phyloP scores from a whole-genome alignment of 2,329 filamentous ascomycete species.

The Ilyonectria robusta region DNA sequence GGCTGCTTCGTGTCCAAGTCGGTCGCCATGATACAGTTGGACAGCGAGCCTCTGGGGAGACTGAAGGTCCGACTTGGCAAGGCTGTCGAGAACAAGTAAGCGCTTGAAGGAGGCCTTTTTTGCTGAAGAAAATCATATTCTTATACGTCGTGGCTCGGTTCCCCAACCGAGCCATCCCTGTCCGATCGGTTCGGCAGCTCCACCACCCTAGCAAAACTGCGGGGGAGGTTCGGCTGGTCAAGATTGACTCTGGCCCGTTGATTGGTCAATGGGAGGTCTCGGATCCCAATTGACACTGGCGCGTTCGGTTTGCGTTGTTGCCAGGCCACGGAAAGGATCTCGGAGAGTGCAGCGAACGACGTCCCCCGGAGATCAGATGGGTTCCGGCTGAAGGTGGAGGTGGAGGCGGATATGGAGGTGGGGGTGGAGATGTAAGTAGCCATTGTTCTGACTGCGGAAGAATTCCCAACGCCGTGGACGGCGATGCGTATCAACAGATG shows the following conservation, averaged over 20 bases:
- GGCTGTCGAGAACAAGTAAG: background rate
- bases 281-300: background rate
- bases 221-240: background rate
- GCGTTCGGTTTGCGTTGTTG: background rate
- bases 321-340: background rate
- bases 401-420: no score
- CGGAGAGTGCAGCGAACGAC: background rate
- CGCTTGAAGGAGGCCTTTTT: background rate
- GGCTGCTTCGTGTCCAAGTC: slow-evolving; percentile 5
- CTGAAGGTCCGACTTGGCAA: background rate
- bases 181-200: background rate
- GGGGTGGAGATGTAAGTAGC: no score
- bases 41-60: background rate
- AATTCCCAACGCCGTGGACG: no score
- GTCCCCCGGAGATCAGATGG: no score
- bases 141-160: background rate
- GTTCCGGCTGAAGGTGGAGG: no score
- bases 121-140: background rate
- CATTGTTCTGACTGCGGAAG: no score
- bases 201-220: background rate
- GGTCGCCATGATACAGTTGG: slow-evolving; percentile 4
- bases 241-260: background rate
- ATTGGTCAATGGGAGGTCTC: background rate
- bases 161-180: background rate
- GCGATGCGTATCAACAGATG: no score